Conservation (phyloP, 257 asterid species). For the Solanum virginianum region DNA sequence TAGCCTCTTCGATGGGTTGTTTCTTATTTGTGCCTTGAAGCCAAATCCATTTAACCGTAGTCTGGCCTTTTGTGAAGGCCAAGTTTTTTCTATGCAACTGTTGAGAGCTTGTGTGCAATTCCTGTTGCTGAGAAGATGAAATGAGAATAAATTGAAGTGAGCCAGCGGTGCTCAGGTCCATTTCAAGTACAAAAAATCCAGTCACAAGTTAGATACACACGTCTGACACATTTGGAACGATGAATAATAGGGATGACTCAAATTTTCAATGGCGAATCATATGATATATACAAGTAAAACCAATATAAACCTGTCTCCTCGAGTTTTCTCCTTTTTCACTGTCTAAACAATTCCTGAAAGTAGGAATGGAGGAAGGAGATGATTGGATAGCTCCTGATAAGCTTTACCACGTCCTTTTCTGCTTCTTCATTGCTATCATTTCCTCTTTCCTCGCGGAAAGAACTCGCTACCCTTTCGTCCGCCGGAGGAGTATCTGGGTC, state of each 20-base stretch:
- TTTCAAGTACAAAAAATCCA: background rate
- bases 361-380: conserved; percentile 61
- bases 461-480: conserved; percentile 44
- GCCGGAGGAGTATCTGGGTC: conserved; percentile 52
- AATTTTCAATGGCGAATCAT: background rate
- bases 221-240: background rate
- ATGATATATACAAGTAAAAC: background rate
- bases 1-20: background rate
- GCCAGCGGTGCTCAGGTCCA: background rate
- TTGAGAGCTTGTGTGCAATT: background rate
- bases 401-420: conserved; percentile 52
- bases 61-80: background rate
- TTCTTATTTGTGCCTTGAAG: background rate
- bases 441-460: conserved; percentile 32
- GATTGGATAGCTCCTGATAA: conserved; percentile 74
- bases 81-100: background rate
- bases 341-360: background rate
- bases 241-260: background rate
- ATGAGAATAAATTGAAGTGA: background rate
- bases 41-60: background rate
- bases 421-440: conserved; percentile 48
- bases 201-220: background rate
- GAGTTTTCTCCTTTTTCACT: background rate
- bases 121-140: background rate
- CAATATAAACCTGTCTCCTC: background rate